A percentile compares a stretch with the other conserved stretches of the same genome.
Conservation (phyloP, 1,284 basidiomycete genomes). For the Trametes pubescens region DNA sequence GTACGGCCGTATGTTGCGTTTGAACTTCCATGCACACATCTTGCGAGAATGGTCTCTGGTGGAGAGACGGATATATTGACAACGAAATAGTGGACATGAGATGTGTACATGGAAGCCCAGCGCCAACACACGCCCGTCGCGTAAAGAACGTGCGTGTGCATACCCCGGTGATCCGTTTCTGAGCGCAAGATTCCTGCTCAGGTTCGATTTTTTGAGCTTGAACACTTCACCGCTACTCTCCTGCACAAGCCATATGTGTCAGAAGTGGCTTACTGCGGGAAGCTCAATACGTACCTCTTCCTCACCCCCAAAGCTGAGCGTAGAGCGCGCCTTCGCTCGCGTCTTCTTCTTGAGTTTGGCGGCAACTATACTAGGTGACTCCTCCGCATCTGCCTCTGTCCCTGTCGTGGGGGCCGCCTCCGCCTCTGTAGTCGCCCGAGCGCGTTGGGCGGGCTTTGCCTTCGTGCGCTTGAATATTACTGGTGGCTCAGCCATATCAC, state of each 20-base stretch:
- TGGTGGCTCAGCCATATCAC: conserved; percentile 32
- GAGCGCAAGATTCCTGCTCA: conserved; percentile 71
- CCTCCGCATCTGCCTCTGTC: conserved; percentile 40
- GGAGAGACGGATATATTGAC: background rate
- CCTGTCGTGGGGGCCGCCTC: conserved; percentile 46
- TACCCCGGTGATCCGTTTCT: conserved; percentile 54
- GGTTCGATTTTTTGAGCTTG: conserved; percentile 78
- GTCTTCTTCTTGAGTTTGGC: conserved; percentile 73
- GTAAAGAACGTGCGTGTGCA: conserved; percentile 9
- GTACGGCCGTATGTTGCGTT: background rate
- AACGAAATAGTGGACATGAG: conserved; percentile 10
- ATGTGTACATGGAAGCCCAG: conserved; percentile 31
- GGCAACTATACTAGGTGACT: conserved; percentile 64
- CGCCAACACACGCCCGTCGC: conserved; percentile 6
- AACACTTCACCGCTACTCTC: conserved; percentile 69
- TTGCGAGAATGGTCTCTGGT: background rate
- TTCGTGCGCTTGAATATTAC: conserved; percentile 65
- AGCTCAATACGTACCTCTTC: conserved; percentile 68
- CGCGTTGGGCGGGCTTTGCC: conserved; percentile 59
- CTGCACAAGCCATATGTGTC: conserved; percentile 42
- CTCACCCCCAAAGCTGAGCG: conserved; percentile 84
- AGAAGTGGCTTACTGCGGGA: conserved; percentile 35
- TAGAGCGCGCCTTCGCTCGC: conserved; percentile 67
- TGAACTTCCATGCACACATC: conserved; percentile 27
- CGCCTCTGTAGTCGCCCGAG: conserved; percentile 45